A percentile compares a stretch with the other conserved stretches of the same genome.
phyloP scores from a whole-genome alignment of 257 asterid species.

The Lantana camara region DNA sequence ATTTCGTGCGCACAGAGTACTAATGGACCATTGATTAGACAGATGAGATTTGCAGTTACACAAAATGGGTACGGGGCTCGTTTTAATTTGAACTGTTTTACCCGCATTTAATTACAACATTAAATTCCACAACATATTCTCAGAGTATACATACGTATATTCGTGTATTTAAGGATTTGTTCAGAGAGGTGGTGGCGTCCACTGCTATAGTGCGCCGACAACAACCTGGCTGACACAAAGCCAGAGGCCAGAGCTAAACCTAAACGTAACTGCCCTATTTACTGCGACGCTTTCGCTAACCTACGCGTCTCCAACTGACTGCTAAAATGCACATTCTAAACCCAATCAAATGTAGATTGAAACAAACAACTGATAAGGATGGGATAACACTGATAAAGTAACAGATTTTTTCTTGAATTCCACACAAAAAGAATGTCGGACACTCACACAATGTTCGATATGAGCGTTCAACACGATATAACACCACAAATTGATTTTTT shows the following conservation, averaged over 20 bases:
- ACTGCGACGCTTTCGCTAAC: conserved; percentile 18
- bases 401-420: too few species aligned
- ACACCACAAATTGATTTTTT: too few species aligned
- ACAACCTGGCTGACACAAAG: conserved; percentile 24
- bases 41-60: conserved; percentile 29
- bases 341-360: neutral
- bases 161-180: neutral
- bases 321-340: conserved; percentile 16
- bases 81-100: neutral
- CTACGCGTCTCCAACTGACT: conserved; percentile 18
- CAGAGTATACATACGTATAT: neutral
- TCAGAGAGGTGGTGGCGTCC: neutral
- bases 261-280: conserved; percentile 21
- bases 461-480: too few species aligned
- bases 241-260: conserved; percentile 1
- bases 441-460: too few species aligned
- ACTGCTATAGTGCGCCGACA: conserved; percentile 24
- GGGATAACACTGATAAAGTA: too few species aligned
- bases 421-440: too few species aligned
- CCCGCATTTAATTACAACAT: neutral
- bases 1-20: too few species aligned
- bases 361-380: too few species aligned
- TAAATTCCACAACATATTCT: too few species aligned
- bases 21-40: neutral
- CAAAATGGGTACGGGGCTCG: neutral